A percentile compares a stretch with the other conserved stretches of the same genome.
Evolutionary conservation across 345 rosid genomes (phyloP).

Genomic region (Lepidium aucheri): DNA sequence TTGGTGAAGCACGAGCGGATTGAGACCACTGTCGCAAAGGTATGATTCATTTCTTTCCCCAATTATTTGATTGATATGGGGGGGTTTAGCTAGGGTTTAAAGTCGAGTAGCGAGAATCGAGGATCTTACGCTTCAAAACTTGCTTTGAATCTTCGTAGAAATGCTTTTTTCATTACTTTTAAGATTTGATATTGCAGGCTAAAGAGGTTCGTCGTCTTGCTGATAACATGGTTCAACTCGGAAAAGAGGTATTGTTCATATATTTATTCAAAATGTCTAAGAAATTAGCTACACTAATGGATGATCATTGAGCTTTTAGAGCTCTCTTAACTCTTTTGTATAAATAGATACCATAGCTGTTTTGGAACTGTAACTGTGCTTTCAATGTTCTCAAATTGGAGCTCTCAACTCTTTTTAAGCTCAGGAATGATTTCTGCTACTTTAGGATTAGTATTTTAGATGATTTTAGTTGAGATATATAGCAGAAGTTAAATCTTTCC

Average conservation of each 20-base stretch:
- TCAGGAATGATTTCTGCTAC: not conserved
- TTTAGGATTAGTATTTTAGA: not conserved
- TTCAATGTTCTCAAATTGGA: not conserved
- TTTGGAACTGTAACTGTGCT: not conserved
- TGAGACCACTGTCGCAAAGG: conserved; percentile 91
- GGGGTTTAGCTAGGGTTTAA: conserved; percentile 31
- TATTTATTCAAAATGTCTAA: not conserved
- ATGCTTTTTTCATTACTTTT: not conserved
- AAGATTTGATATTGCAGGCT: conserved; percentile 40
- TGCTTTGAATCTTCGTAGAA: not conserved
- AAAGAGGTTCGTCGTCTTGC: conserved; percentile 84
- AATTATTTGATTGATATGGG: not conserved
- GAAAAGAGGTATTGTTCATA: conserved; percentile 59
- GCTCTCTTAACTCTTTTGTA: not conserved
- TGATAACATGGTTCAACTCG: conserved; percentile 87
- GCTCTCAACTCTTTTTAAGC: too few species aligned
- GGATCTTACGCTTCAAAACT: not conserved
- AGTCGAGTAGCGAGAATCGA: not conserved
- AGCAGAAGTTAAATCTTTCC: not conserved
- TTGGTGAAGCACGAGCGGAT: conserved; percentile 89
- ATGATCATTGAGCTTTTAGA: not conserved
- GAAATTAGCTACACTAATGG: not conserved
- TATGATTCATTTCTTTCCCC: not conserved
- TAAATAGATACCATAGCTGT: not conserved
- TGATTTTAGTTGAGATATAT: not conserved